Percentiles rank a stretch among this genome's conserved stretches.
phyloP scores from a whole-genome alignment of 108 stramenopile genomes.

The Cyclotella sp. region DNA sequence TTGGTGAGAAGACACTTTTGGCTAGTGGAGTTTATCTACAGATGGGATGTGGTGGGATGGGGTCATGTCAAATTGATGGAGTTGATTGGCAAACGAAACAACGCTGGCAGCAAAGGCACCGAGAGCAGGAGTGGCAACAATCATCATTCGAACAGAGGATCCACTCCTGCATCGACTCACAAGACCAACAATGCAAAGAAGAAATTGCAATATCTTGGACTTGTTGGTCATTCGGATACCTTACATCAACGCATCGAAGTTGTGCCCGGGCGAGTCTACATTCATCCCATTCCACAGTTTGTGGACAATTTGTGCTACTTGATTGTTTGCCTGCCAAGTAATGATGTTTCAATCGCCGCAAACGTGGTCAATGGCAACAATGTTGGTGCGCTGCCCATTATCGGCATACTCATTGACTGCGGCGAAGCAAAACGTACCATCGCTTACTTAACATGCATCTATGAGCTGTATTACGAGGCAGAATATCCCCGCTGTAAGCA shows the following conservation, averaged over 20 bases:
- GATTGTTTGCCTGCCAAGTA: conserved; percentile 65
- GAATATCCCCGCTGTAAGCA: conserved; percentile 19
- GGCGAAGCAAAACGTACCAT: conserved; percentile 63
- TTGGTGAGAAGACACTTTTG: conserved; percentile 57
- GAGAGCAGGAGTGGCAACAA: not conserved
- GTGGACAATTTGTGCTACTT: conserved; percentile 81
- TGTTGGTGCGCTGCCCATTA: conserved; percentile 30
- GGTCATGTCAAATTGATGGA: conserved; percentile 69
- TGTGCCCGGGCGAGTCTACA: conserved; percentile 69
- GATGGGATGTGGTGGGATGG: conserved; percentile 65
- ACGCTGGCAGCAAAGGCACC: not conserved
- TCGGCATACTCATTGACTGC: conserved; percentile 74
- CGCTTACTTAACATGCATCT: conserved; percentile 60
- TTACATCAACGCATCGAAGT: conserved; percentile 75
- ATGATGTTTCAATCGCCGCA: not conserved
- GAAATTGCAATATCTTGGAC: conserved; percentile 8
- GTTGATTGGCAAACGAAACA: conserved; percentile 18
- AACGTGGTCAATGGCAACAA: not conserved
- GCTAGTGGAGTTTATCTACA: conserved; percentile 83
- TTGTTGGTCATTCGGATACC: conserved; percentile 70
- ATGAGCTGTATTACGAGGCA: conserved; percentile 58
- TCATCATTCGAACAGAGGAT: conserved; percentile 40
- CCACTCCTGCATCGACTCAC: conserved; percentile 11
- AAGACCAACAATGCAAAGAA: conserved; percentile 3
- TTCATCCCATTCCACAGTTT: conserved; percentile 77